Base-by-base conservation (phyloP, 371 early-diverging fungal species). In the Basidiobolus heterosporus region DNA sequence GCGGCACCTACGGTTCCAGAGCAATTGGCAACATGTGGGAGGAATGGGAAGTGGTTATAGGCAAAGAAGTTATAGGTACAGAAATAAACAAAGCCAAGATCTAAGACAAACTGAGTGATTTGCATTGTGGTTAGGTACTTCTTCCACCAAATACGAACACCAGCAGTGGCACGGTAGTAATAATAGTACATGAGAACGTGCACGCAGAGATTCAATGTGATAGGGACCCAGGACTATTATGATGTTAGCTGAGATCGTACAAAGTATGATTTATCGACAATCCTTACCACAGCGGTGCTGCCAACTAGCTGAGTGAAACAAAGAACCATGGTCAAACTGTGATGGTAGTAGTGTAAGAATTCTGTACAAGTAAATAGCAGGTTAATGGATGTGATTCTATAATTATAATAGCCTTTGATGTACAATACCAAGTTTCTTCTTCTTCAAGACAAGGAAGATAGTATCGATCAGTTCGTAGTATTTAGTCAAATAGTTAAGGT, bases 111-210 rank as follows among this genome's bases (percentile, higher is more conserved):
- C 66, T 91, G 91, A 50, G 69, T 60, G 54, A 91, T 91, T 64
- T 91, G 91, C 54, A 88, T 62, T 8, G 87, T 83, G 30, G 91
- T 91, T 48, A 91, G 67, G 58, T 83, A 77, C 57, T 82, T 78
- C 73, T 91, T 91, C 89, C 89, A 89, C 89, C 88, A 89, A 56
- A 86, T 74, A 61, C 75, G 74, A 61, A 72, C 78, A 36, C 84
- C 82, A 44, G 82, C 72, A 44, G 86, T 80, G 7, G 88, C 82
- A 48, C 85, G 79, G 68, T 79, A 85, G 67, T 91, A 91, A 66
- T 86, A 88, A 62, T 82, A 84, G 67, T 85, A 86, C 89, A 88
- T 89, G 55, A 86, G 63, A 39, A 88, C 84, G 59, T 91, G 91
- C n/a, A 91, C 89, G 23, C 77, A 69, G 67, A 91, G 70, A 67